phyloP scores from a whole-genome alignment of 179 eudicot species.

The Pouteria campechiana region DNA sequence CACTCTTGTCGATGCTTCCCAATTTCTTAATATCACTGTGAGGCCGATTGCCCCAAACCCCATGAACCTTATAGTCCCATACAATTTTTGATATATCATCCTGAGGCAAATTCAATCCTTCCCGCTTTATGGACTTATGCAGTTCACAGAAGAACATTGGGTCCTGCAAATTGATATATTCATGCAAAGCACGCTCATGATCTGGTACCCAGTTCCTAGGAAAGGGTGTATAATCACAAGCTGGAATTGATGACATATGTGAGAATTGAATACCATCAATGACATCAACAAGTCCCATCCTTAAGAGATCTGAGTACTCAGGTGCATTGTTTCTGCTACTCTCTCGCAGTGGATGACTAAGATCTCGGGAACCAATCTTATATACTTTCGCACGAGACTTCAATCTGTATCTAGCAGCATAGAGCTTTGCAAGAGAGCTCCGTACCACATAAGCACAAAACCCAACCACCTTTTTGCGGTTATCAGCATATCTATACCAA shows the following conservation, averaged over 20 bases:
- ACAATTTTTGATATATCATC: slow-evolving; percentile 64
- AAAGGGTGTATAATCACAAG: slow-evolving; percentile 83
- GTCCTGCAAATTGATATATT: slow-evolving; percentile 68
- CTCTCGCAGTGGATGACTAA: slow-evolving; percentile 65
- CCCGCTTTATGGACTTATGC: slow-evolving; percentile 36
- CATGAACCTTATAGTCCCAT: slow-evolving; percentile 72
- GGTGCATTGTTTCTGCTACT: slow-evolving; percentile 41
- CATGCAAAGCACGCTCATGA: slow-evolving; percentile 62
- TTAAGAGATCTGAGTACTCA: slow-evolving; percentile 66
- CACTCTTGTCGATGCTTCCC: too few species aligned
- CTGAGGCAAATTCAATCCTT: slow-evolving; percentile 54
- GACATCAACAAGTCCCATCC: slow-evolving; percentile 76
- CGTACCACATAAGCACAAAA: slow-evolving; percentile 91
- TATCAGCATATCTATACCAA: slow-evolving; percentile 92
- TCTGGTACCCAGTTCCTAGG: slow-evolving; percentile 86
- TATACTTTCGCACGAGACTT: slow-evolving; percentile 94
- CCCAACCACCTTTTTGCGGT: slow-evolving; percentile 81
- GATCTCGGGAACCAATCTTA: slow-evolving; percentile 68
- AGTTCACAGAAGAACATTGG: slow-evolving; percentile 65
- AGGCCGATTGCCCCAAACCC: slow-evolving; percentile 19
- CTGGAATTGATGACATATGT: slow-evolving; percentile 71
- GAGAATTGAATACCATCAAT: slow-evolving; percentile 90
- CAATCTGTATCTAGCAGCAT: slow-evolving; percentile 86
- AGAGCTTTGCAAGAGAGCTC: slow-evolving; percentile 81
- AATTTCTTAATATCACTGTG: slow-evolving; percentile 2